Percentiles rank a stretch among this genome's conserved stretches.
These are phyloP conservation scores for Alnus rubra DNA, from an alignment of 306 rosid genomes.

Conservation along the genomic window DNA sequence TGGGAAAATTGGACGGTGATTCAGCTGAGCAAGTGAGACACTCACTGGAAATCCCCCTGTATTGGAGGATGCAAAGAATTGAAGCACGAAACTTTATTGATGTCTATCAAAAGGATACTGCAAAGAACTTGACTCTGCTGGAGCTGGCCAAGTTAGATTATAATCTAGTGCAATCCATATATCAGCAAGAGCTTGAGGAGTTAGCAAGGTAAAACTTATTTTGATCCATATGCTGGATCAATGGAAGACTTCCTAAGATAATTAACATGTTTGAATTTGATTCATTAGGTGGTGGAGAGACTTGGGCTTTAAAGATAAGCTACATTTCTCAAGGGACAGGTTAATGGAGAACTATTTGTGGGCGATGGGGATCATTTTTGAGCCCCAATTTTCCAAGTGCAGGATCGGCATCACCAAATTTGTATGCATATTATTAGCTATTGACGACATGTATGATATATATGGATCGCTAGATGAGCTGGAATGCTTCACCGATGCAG, in stretches of 20 bases:
- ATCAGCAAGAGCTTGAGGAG: constrained; percentile 28
- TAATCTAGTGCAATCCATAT: constrained; percentile 33
- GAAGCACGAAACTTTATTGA: constrained; percentile 28
- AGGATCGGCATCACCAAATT: constrained; percentile 39
- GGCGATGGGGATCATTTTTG: constrained; percentile 26
- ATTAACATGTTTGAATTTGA: background rate
- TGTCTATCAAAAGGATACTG: constrained; percentile 16
- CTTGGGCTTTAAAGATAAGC: constrained; percentile 26
- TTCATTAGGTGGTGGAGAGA: constrained; percentile 35
- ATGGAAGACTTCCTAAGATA: background rate
- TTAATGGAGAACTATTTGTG: constrained; percentile 38
- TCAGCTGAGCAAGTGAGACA: constrained; percentile 8
- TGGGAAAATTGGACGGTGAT: background rate
- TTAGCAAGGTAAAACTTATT: constrained; percentile 19
- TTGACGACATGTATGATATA: constrained; percentile 38
- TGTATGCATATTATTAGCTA: constrained; percentile 29
- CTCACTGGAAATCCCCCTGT: constrained; percentile 20
- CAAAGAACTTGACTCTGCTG: constrained; percentile 21
- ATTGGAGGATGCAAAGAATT: constrained; percentile 30
- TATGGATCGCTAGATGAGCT: constrained; percentile 41
- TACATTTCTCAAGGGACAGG: constrained; percentile 34
- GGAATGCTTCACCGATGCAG: constrained; percentile 29
- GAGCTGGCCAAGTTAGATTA: constrained; percentile 40
- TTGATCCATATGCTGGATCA: background rate
- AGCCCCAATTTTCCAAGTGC: constrained; percentile 33